Base-by-base conservation (phyloP, 2,329 filamentous ascomycete species). In the Pseudogymnoascus sp. region DNA sequence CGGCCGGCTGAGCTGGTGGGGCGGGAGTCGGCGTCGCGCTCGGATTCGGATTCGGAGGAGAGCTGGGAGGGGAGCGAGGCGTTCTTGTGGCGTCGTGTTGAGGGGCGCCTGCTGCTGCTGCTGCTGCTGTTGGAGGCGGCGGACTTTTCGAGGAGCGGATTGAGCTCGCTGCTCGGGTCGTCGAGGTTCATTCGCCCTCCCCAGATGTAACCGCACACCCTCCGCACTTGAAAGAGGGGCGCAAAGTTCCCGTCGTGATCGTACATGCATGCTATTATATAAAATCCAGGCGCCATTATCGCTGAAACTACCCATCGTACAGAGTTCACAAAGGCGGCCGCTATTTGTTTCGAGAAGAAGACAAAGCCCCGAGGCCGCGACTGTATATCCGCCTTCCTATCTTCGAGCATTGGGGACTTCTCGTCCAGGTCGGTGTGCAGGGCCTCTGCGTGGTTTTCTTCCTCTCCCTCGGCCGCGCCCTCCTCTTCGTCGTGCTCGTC, bases 241-340 rank as follows among this genome's bases (percentile, higher is more conserved):
- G 90, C 88, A 72, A 96, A 96, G 58, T 80, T 80, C 58, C 91
- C 91, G 62, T 89, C 77, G 50, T 91, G 86, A 70, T 95, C 87
- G 75, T 89, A 93, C 68, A 97, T 88, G 71, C 83, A 91, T 66
- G 89, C 87, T 63, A 92, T 84, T 61, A 96, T 75, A 74, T 93
- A 97, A 58, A 91, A 82, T 15, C 87, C 89, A 1, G 93, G 93
- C 20, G 88, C 86, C 25, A 88, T 83, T 63, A 97, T 76, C 12
- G 90, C 89, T 58, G 88, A 87, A 61, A 96, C 75, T 53, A 97
- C 80, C 76, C 90, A 89, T 66, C 86, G 85, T 67, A 96, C 80
- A 5, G 90, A 89, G 67, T 88, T 85, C 63, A 93, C 81, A 62
- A 97, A 77, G 62, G 85, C 84, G 62, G 83, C 82, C 41, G 86